Conservation (phyloP, 352 stramenopile species). For the Phytophthora ramorum region DNA sequence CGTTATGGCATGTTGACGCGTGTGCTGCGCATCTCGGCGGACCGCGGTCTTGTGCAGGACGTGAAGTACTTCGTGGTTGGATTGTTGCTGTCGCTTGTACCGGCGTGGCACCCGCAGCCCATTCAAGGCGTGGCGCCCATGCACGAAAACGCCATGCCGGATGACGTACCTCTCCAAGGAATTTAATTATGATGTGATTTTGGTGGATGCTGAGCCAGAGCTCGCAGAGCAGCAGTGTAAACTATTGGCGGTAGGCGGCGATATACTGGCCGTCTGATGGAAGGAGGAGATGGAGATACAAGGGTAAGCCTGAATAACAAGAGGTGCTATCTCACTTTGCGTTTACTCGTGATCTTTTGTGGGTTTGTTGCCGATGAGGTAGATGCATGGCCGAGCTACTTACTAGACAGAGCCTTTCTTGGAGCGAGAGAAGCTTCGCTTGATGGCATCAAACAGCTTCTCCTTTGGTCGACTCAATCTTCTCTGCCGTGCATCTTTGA, state of each 20-base stretch:
- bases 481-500: slow-evolving; percentile 19
- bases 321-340: slow-evolving; percentile 21
- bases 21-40: slow-evolving; percentile 73
- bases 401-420: slow-evolving; percentile 34
- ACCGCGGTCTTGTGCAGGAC: slow-evolving; percentile 76
- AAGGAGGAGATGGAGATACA: slow-evolving; percentile 21
- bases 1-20: slow-evolving; percentile 47
- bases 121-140: slow-evolving; percentile 43
- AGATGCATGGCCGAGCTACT: background rate
- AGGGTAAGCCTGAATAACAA: slow-evolving; percentile 23
- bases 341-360: slow-evolving; percentile 3
- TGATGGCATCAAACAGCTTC: slow-evolving; percentile 71
- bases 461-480: slow-evolving; percentile 68
- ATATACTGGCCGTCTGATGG: background rate
- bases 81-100: slow-evolving; percentile 77
- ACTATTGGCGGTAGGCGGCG: slow-evolving; percentile 23
- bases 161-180: slow-evolving; percentile 77
- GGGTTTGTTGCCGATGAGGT: background rate
- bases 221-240: slow-evolving; percentile 29
- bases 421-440: slow-evolving; percentile 47
- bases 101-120: slow-evolving; percentile 78
- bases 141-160: slow-evolving; percentile 47
- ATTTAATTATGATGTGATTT: slow-evolving; percentile 57
- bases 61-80: slow-evolving; percentile 83
- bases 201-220: slow-evolving; percentile 10